Conservation (phyloP, 176 grass and related monocot genomes). For the Lolium rigidum region DNA sequence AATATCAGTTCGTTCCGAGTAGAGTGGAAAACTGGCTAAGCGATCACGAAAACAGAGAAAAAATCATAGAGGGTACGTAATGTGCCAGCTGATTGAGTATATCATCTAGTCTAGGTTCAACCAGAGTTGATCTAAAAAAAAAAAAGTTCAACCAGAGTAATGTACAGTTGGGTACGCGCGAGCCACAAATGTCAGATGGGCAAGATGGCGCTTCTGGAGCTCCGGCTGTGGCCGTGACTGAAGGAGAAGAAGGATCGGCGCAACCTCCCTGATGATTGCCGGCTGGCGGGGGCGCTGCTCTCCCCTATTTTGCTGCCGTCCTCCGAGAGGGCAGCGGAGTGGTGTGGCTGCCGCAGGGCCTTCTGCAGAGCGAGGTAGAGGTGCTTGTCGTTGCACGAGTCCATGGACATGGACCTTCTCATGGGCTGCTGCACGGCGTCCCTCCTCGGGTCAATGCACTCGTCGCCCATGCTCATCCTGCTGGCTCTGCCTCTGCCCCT, state of each 20-base stretch:
- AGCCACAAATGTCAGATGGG: conserved; percentile 26
- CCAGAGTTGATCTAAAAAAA: too few species aligned
- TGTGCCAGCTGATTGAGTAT: not conserved
- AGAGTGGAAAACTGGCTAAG: not conserved
- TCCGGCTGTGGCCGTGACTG: conserved; percentile 39
- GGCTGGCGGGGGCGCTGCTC: not conserved
- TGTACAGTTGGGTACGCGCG: not conserved
- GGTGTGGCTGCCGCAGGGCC: conserved; percentile 42
- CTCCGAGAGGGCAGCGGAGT: not conserved
- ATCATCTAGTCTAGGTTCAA: not conserved
- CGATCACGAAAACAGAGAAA: too few species aligned
- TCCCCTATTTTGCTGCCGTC: conserved; percentile 3
- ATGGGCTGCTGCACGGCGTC: conserved; percentile 34
- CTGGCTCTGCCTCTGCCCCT: not conserved
- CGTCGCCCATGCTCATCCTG: conserved; percentile 48
- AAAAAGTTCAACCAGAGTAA: not conserved
- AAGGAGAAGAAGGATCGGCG: conserved; percentile 55
- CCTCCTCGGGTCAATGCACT: conserved; percentile 44
- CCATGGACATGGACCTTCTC: conserved; percentile 83
- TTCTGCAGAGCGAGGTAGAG: conserved; percentile 66
- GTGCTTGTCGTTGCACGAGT: conserved; percentile 64
- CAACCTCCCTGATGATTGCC: not conserved
- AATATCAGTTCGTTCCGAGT: not conserved
- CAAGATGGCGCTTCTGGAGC: conserved; percentile 32
- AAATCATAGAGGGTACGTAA: not conserved